phyloP scores from a whole-genome alignment of 1,284 basidiomycete genomes.

The Moesziomyces aphidis region DNA sequence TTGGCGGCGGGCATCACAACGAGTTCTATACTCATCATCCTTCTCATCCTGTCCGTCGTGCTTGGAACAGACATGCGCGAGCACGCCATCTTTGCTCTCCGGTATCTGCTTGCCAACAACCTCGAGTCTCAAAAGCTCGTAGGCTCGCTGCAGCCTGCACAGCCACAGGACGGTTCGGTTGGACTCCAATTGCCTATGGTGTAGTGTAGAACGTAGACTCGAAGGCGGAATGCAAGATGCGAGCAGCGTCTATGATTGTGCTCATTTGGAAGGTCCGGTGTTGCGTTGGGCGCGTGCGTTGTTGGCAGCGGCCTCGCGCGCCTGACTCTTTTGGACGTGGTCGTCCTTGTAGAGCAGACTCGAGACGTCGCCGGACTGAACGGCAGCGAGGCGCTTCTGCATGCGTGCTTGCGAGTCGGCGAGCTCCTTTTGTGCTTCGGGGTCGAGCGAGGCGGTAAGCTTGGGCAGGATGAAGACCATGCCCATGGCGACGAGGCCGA shows the following conservation, averaged over 20 bases:
- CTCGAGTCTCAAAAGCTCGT: conserved; percentile 53
- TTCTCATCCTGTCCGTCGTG: not conserved
- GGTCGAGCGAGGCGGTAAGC: conserved; percentile 43
- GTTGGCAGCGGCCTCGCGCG: conserved; percentile 18
- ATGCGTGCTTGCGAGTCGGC: conserved; percentile 43
- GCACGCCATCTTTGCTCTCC: conserved; percentile 62
- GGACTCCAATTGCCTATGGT: conserved; percentile 26
- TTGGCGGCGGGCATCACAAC: not conserved
- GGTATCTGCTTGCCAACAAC: conserved; percentile 58
- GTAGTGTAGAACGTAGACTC: conserved; percentile 12
- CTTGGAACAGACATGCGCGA: conserved; percentile 59
- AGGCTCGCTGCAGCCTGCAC: conserved; percentile 39
- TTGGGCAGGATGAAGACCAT: conserved; percentile 43
- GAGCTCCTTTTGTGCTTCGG: conserved; percentile 50
- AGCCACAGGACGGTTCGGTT: conserved; percentile 3
- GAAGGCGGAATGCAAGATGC: conserved; percentile 1
- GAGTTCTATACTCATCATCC: conserved; percentile 1
- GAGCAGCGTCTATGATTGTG: not conserved
- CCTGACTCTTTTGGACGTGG: conserved; percentile 21
- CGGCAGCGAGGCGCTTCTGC: conserved; percentile 48
- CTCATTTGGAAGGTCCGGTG: conserved; percentile 17
- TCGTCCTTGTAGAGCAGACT: conserved; percentile 42
- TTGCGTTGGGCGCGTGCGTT: conserved; percentile 21
- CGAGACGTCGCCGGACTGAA: conserved; percentile 50
- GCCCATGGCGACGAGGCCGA: conserved; percentile 38